These are phyloP conservation scores for Verticillium isaacii DNA, from an alignment of 2,329 filamentous ascomycete genomes.

Conservation along the genomic window DNA sequence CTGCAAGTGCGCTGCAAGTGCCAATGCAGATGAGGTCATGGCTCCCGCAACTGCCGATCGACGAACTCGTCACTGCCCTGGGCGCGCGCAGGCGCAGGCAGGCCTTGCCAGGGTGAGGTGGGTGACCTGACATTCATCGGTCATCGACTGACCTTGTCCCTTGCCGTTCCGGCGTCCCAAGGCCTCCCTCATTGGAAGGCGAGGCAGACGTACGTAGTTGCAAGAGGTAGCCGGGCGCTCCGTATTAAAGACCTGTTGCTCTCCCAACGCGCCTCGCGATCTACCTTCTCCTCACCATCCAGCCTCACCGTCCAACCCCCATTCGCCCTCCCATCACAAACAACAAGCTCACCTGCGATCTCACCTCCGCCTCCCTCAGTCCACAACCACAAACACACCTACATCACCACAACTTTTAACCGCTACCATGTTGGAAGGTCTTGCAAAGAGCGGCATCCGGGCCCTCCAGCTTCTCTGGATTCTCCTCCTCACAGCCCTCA, in stretches of 20 bases:
- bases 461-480: slow-evolving; percentile 45
- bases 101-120: too few species aligned
- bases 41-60: slow-evolving; percentile 14
- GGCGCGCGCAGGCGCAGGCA: background rate
- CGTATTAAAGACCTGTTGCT: background rate
- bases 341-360: background rate
- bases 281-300: background rate
- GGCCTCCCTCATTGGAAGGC: background rate
- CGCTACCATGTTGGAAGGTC: slow-evolving; percentile 24
- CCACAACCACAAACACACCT: background rate
- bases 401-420: background rate
- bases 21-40: slow-evolving; percentile 12
- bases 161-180: background rate
- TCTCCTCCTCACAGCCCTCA: slow-evolving; percentile 48
- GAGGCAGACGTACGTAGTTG: background rate
- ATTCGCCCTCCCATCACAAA: background rate
- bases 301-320: background rate
- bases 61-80: slow-evolving; percentile 9
- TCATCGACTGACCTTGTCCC: background rate
- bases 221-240: background rate
- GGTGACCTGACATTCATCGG: background rate
- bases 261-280: background rate
- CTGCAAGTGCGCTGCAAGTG: background rate
- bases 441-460: slow-evolving; percentile 43
- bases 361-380: background rate